Base-by-base conservation (phyloP, 2,329 filamentous ascomycete genomes). In the Thyridium curvatum region DNA sequence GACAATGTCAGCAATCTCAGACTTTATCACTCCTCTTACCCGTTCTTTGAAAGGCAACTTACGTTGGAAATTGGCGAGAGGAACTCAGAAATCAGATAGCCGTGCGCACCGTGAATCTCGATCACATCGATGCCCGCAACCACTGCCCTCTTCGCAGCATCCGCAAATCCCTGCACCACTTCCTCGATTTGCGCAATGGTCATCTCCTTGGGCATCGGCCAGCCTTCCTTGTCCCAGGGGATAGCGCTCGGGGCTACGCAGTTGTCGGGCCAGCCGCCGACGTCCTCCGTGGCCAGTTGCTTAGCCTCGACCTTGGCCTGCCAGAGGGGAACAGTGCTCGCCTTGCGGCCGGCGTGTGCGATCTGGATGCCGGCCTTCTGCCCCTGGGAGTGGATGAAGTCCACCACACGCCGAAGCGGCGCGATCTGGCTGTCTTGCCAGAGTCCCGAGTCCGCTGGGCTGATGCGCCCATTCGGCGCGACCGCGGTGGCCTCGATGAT, bases 351-450 rank as follows among this genome's bases (percentile, higher is more conserved):
- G 0, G 87, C 88, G 53, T 95, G 89, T 2, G 68, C 86, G 4
- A 94, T 71, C 65, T 95, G 89, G 44, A 94, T 82, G 37, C 77
- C 87, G 38, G 86, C 79, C 46, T 84, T 79, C 53, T 88, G 81
- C 54, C 72, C 74, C 61, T 94, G 89, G 18, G 75, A 79, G 65
- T 94, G 88, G 3, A 84, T 77, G 46, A 89, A 94, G 44, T 94
- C 85, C 29, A 82, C 77, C 34, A 91, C 74, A 42, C 76, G 74
- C 54, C 72, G 75, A 41, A 94, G 64, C 0, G 82, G 80, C 46
- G 74, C 81, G 43, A 90, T 82, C 59, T 96, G 90, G 28, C 74
- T 79, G 58, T 95, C 90, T 45, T 84, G 72, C 90, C 89, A 96
- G 8, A 96, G 64, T 1, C 90, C 88, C 12, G 68, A 64, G 56